Conservation (phyloP, 1,284 basidiomycete species). For the Leccinum pachyderme region DNA sequence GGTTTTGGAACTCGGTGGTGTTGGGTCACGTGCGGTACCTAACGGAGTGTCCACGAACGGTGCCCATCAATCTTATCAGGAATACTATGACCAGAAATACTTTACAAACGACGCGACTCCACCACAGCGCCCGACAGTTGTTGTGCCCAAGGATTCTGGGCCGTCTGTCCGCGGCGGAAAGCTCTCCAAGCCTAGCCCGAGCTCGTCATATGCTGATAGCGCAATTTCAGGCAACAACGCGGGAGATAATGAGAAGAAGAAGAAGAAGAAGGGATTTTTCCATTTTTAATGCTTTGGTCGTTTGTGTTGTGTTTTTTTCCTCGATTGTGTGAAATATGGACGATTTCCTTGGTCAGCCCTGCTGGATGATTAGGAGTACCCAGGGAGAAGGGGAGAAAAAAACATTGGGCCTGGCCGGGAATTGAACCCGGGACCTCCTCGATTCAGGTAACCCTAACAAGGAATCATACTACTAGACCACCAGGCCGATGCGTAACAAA, state of each 20-base stretch:
- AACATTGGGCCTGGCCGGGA: slow-evolving; percentile 68
- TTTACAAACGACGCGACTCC: slow-evolving; percentile 62
- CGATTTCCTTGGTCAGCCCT: neutral
- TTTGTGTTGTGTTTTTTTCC: neutral
- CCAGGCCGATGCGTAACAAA: slow-evolving; percentile 34
- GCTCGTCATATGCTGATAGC: slow-evolving; percentile 49
- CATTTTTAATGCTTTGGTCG: slow-evolving; percentile 43
- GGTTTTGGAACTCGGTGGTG: slow-evolving; percentile 76
- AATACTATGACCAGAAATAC: slow-evolving; percentile 77
- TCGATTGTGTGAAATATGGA: neutral
- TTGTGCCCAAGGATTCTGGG: slow-evolving; percentile 33
- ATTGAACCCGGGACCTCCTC: slow-evolving; percentile 85
- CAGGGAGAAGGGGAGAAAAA: too few relatives aligned
- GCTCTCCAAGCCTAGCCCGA: slow-evolving; percentile 36
- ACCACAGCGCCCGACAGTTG: slow-evolving; percentile 37
- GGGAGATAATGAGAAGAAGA: slow-evolving; percentile 58
- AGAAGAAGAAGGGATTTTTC: slow-evolving; percentile 80
- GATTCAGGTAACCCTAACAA: slow-evolving; percentile 41
- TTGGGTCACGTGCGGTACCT: slow-evolving; percentile 69
- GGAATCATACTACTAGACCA: slow-evolving; percentile 56
- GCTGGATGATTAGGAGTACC: neutral
- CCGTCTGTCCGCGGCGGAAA: slow-evolving; percentile 32
- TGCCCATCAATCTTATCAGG: slow-evolving; percentile 58
- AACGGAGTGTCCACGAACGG: slow-evolving; percentile 59
- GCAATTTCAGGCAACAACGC: slow-evolving; percentile 45